Base-by-base conservation (phyloP, 257 asterid species). In the Nicotiana tomentosiformis region DNA sequence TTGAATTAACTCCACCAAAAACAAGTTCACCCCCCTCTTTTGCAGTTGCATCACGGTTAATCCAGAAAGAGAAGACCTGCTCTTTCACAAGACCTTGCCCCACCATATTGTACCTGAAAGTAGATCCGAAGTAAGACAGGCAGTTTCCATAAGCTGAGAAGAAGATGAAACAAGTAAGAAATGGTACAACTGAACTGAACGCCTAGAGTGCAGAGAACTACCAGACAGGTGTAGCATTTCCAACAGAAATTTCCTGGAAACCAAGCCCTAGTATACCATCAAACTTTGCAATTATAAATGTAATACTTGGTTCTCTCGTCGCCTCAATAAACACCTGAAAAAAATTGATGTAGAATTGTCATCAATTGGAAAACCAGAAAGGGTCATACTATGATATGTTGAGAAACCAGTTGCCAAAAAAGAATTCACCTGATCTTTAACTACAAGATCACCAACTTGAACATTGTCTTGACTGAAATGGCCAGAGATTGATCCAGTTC, bases 211-310 rank as follows among this genome's bases (percentile, higher is more conserved):
- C 26, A 29, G 66, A 43, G 37, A 64, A 74, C 67, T 91, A 96
- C 99, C 99, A 96, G 89, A 96, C 93, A 17, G 99, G 97, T 55
- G 91, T 95, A 69, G 86, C 89, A 87, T 94, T 84, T 2, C 94
- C 98, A 83, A 90, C 97, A 46, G 98, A 85, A 83, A 94, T 93
- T 87, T 96, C 98, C 87, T 91, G 98, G 91, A 96, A 94, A 64
- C 98, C 99, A 60, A 96, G 99, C 66, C 99, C 99, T 32, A 96
- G 89, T 72, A 96, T 90, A 65, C 99, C 99, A 86, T 96, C 99
- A 84, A 96, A 96, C 86, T 93, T 93, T 32, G 91, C 92, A 20
- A 96, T 30, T 82, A 92, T 83, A 87, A 96, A 96, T 77, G 96
- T 78, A 55, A 94, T 92, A 85, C 97, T 90, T 84, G 94, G 96